Base-by-base conservation (phyloP, 1,284 basidiomycete species). In the Irpex rosettiformis region DNA sequence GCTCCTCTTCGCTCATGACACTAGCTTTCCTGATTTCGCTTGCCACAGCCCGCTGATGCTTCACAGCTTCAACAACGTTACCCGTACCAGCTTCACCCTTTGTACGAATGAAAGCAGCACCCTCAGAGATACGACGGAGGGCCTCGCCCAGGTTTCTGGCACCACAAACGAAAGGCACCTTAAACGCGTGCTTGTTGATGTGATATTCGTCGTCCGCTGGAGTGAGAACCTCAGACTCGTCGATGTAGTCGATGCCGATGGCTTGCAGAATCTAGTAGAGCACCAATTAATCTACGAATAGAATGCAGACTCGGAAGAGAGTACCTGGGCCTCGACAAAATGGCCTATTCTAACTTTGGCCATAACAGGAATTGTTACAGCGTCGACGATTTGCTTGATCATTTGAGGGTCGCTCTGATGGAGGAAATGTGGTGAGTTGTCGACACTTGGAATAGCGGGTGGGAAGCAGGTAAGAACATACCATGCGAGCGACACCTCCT, bases 21-120 rank as follows among this genome's bases (percentile, higher is more conserved):
- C 89, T 86, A 11, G 91, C 91, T 67, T 84, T 85, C 66, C 93
- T 85, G 74, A 99, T 98, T 71, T 96, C 93, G 65, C 86, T 79
- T 77, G 79, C 86, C 60, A 96, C 86, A 24, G 89, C 79, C 57
- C 96, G 87, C 69, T 92, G 88, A 80, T 98, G 96, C 63, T 93
- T 86, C 58, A 98, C 96, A 47, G 94, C 95, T 77, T 98, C 96
- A 64, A 98, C 94, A 55, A 98, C 93, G 73, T 99, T 98, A 43
- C 97, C 96, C 0, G 96, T 99, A 42, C 96, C 96, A 24, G 96
- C 96, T 76, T 95, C 93, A 62, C 97, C 96, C 77, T 97, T 98
- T 61, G 96, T 97, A 67, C 96, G 92, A 74, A 98, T 95, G 80
- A 95, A 95, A 7, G 96, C 93, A 1, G 95, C 97, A 60, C 96